Base-by-base conservation (phyloP, 805 yeast genomes). In the Candida suzukii region DNA sequence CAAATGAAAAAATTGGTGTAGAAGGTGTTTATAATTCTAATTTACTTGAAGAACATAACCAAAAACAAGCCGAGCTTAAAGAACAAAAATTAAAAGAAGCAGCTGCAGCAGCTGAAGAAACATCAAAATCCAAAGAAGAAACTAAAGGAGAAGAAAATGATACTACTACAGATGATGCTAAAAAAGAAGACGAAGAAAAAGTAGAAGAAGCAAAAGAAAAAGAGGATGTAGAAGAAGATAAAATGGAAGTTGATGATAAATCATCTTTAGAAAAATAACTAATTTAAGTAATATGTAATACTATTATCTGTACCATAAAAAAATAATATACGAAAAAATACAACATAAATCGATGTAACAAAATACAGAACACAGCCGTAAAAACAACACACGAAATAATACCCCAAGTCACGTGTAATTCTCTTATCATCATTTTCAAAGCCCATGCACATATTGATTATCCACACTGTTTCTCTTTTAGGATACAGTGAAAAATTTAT, bases 11-110 rank as follows among this genome's bases (percentile, higher is more conserved):
- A 2, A 31, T 48, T 12, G 52, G 52, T 14, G 26, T 48, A n/a
- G 49, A 46, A n/a, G 50, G 52, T 2, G 19, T 48, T 18, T 42
- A 41, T 31, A 43, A 48, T 27, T 24, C 39, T 2, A 43, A 44
- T 2, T 28, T 48, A 37, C 37, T 48, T 9, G 25, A 24, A n/a
- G 43, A 42, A 16, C 39, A 31, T 27, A 44, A 38, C 14, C 18
- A 28, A 18, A 35, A 31, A 16, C 24, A 30, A n/a, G 9, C 31
- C 20, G 29, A 17, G 24, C 20, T 24, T 24, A 24, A 41, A 20
- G 34, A 19, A 21, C 31, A 41, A 21, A n/a, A 22, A 24, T 22
- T 35, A 28, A 24, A 35, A 12, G 26, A 27, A 37, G 30, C 35
- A 27, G 18, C 26, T 2, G 31, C 13, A 17, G 32, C 5, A n/a